These are phyloP conservation scores for Thuidium tamariscinum DNA, from an alignment of 225 moss, liverwort and hornwort genomes.

Conservation along the genomic window DNA sequence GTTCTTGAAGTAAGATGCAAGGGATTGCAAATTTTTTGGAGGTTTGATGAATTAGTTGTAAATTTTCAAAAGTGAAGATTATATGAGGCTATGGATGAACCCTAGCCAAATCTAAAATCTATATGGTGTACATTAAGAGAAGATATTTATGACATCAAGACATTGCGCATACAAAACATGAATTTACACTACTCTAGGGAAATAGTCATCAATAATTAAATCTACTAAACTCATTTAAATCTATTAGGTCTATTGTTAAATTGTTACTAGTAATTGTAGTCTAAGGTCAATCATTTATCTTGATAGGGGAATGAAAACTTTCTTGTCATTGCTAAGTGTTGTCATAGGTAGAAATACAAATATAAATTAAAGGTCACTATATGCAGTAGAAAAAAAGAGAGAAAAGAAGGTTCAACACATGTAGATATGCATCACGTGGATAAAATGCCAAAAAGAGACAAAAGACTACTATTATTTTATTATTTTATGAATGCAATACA, in stretches of 20 bases:
- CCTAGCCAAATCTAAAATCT: background rate
- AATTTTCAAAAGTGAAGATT: background rate
- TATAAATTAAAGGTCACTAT: background rate
- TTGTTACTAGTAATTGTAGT: background rate
- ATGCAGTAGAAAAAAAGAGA: background rate
- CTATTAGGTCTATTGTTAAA: background rate
- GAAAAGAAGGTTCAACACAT: accelerated
- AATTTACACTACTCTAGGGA: accelerated
- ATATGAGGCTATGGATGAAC: background rate
- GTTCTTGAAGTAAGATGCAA: background rate
- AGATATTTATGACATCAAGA: background rate
- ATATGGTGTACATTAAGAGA: background rate
- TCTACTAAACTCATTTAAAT: background rate
- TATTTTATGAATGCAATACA: background rate
- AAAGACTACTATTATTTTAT: accelerated
- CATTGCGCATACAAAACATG: background rate
- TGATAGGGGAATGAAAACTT: background rate
- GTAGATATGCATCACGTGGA: background rate
- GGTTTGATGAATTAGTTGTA: background rate
- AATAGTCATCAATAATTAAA: background rate
- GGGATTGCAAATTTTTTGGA: background rate
- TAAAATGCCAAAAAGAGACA: background rate
- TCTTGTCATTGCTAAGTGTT: background rate
- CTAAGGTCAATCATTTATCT: background rate
- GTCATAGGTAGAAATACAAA: background rate